phyloP scores from a whole-genome alignment of 2,329 filamentous ascomycete genomes.

The Chaetomium globosum region DNA sequence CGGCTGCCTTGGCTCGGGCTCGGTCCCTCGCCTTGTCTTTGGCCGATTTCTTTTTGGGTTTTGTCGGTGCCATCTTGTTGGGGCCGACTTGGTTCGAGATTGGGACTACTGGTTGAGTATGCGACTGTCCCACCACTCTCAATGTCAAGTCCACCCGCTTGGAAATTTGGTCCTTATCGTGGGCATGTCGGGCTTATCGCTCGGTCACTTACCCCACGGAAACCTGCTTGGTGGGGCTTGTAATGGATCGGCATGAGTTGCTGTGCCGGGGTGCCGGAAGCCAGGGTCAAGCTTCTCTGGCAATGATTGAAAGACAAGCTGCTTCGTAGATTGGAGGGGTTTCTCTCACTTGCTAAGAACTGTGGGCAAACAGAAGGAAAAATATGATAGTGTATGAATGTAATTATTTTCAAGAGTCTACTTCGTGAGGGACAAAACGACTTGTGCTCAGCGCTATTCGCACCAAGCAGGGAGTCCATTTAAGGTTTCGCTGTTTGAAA shows the following conservation, averaged over 20 bases:
- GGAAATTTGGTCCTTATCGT: conserved; percentile 31
- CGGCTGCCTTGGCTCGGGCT: conserved; percentile 29
- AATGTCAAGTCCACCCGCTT: not conserved
- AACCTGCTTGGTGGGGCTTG: not conserved
- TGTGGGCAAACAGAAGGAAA: too few species aligned
- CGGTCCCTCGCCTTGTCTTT: conserved; percentile 33
- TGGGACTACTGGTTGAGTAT: not conserved
- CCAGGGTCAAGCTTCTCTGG: too few species aligned
- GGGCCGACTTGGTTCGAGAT: not conserved
- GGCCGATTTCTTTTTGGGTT: conserved; percentile 34
- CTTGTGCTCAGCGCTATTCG: not conserved
- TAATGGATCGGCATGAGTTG: too few species aligned
- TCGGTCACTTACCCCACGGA: not conserved
- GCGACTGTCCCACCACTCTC: not conserved
- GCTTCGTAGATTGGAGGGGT: not conserved
- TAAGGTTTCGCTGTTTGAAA: not conserved
- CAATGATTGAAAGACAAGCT: too few species aligned
- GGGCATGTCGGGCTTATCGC: conserved; percentile 11
- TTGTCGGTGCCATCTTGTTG: conserved; percentile 36
- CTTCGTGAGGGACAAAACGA: not conserved
- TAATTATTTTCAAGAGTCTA: too few species aligned
- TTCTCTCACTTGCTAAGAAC: not conserved
- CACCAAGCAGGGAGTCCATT: not conserved
- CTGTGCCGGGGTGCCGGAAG: not conserved
- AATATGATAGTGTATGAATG: too few species aligned